Percentiles rank a stretch among this genome's conserved stretches.
Evolutionary conservation across 2,329 filamentous ascomycete genomes (phyloP).

Genomic region (Aciculosporium take): DNA sequence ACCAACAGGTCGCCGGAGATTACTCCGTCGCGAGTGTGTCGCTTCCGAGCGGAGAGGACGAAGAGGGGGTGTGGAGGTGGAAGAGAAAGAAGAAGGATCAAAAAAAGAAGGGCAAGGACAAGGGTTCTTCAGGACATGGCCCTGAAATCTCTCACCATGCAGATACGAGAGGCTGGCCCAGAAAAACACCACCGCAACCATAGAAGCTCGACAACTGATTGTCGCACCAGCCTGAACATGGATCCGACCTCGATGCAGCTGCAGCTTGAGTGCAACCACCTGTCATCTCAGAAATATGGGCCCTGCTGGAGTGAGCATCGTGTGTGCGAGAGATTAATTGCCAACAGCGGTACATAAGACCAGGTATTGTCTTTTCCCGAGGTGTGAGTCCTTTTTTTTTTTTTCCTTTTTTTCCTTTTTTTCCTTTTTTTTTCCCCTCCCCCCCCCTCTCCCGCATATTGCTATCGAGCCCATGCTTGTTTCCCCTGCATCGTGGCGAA

Average conservation of each 20-base stretch:
- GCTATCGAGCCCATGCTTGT: neutral
- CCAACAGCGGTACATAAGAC: neutral
- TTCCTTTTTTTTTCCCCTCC: neutral
- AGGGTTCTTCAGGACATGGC: neutral
- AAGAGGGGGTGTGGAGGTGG: neutral
- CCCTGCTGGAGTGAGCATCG: neutral
- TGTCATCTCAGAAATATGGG: neutral
- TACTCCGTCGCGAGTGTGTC: neutral
- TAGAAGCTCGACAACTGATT: neutral
- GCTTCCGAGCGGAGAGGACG: neutral
- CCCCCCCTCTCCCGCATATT: neutral
- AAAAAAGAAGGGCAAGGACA: neutral
- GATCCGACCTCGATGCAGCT: slow-evolving; percentile 2
- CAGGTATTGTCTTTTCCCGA: too few relatives aligned
- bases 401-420: too few relatives aligned
- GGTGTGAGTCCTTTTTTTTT: too few relatives aligned
- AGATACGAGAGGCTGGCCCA: too few relatives aligned
- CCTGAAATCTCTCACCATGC: neutral
- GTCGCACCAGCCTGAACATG: neutral
- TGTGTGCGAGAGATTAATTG: neutral
- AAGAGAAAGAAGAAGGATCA: neutral
- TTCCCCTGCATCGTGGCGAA: neutral
- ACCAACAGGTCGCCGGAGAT: neutral
- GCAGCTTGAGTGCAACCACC: slow-evolving; percentile 1
- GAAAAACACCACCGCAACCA: neutral